phyloP scores from a whole-genome alignment of 306 rosid species.

The Cucurbita moschata region DNA sequence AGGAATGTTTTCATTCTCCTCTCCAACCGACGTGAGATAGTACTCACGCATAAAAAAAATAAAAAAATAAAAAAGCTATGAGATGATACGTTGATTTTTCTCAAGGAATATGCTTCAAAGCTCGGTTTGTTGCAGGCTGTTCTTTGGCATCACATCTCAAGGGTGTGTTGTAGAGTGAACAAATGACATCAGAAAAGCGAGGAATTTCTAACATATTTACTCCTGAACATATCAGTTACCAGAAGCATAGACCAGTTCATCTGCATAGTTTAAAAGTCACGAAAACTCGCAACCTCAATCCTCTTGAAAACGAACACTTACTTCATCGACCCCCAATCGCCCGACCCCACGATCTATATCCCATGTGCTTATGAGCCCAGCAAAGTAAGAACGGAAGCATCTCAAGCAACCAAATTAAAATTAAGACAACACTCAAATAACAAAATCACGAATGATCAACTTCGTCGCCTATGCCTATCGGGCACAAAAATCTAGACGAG shows the following conservation, averaged over 20 bases:
- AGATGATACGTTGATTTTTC: no score
- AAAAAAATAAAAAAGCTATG: no score
- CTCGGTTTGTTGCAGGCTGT: no score
- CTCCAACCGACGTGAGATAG: no score
- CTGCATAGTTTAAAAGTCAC: background rate
- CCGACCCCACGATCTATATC: background rate
- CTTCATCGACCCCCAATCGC: background rate
- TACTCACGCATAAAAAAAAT: no score
- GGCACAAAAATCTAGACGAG: background rate
- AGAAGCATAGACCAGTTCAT: background rate
- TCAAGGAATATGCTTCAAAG: no score
- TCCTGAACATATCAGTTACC: background rate
- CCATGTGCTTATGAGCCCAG: background rate
- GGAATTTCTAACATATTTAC: no score
- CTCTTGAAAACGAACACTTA: background rate
- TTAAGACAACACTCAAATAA: background rate
- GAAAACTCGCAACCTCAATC: background rate
- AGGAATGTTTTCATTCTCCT: no score
- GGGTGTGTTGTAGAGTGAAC: no score
- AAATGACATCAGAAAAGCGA: no score
- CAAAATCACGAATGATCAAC: background rate
- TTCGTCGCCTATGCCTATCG: background rate
- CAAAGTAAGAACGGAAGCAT: background rate
- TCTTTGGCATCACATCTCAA: no score
- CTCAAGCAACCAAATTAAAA: background rate